Percentiles rank a stretch among this genome's conserved stretches.
phyloP scores from a whole-genome alignment of 495 filamentous ascomycete species.

The Tuber calosporum region DNA sequence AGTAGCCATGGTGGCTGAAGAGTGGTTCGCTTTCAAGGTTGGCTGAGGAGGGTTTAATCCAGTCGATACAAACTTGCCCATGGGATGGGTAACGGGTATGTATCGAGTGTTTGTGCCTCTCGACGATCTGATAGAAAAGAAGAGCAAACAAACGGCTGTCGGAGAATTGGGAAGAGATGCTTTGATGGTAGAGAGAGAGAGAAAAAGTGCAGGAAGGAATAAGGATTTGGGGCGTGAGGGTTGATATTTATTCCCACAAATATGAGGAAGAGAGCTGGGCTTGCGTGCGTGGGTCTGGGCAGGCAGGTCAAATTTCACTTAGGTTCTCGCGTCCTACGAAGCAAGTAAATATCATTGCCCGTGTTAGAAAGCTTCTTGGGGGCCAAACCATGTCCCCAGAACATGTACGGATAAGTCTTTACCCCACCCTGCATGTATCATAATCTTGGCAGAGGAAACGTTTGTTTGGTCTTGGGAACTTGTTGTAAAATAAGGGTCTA shows the following conservation, averaged over 20 bases:
- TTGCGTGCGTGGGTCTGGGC: background rate
- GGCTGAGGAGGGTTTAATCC: slow-evolving; percentile 18
- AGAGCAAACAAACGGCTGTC: background rate
- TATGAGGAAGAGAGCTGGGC: background rate
- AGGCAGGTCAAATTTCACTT: background rate
- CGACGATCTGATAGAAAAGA: background rate
- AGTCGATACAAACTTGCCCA: background rate
- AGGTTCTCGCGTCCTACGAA: background rate
- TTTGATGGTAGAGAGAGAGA: background rate
- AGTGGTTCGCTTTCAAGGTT: slow-evolving; percentile 21
- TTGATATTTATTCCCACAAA: slow-evolving; percentile 1
- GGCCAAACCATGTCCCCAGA: background rate
- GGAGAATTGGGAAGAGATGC: background rate
- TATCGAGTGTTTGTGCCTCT: background rate
- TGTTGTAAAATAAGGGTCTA: background rate
- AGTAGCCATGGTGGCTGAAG: slow-evolving; percentile 28
- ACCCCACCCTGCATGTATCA: background rate
- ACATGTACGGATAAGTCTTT: background rate
- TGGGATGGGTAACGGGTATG: background rate
- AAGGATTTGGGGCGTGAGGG: background rate
- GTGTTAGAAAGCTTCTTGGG: background rate
- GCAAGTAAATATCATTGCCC: background rate
- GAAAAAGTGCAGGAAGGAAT: background rate
- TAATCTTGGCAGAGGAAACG: background rate
- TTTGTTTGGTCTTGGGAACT: background rate